Conservation (phyloP, 371 early-diverging fungal genomes). For the Fennellomyces sp. region DNA sequence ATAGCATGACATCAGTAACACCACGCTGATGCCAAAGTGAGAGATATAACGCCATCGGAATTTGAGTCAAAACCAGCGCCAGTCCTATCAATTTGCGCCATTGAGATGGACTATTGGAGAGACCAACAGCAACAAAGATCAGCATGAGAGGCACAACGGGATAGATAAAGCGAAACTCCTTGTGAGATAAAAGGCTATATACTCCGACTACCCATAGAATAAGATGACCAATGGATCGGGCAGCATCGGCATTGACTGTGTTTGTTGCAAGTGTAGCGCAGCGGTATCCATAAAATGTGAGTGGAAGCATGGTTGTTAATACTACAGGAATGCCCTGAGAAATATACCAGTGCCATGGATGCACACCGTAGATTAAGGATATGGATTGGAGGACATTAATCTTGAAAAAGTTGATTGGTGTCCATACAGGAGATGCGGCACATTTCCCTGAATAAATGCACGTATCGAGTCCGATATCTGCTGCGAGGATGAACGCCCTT, state of each 20-base stretch:
- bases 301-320: constrained; percentile 73
- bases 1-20: constrained; percentile 84
- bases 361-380: constrained; percentile 86
- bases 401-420: constrained; percentile 75
- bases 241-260: not conserved
- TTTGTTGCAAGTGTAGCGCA: constrained; percentile 11
- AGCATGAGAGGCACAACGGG: constrained; percentile 82
- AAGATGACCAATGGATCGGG: constrained; percentile 13
- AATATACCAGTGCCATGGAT: constrained; percentile 91
- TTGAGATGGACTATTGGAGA: constrained; percentile 22
- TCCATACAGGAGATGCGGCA: constrained; percentile 48
- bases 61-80: constrained; percentile 60
- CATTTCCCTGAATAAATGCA: constrained; percentile 24
- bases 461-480: constrained; percentile 65
- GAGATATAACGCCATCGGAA: constrained; percentile 71
- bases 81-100: constrained; percentile 12
- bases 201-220: constrained; percentile 55
- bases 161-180: constrained; percentile 92
- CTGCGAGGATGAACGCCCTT: constrained; percentile 31
- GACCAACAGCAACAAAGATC: constrained; percentile 63
- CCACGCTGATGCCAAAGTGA: constrained; percentile 87
- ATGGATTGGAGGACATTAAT: constrained; percentile 81
- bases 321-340: constrained; percentile 81
- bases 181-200: constrained; percentile 84
- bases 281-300: constrained; percentile 31